Evolutionary conservation across 2,329 filamentous ascomycete species (phyloP), one percentile per base, ranked within the genome.

Genomic region (Lecanicillium sp.): DNA sequence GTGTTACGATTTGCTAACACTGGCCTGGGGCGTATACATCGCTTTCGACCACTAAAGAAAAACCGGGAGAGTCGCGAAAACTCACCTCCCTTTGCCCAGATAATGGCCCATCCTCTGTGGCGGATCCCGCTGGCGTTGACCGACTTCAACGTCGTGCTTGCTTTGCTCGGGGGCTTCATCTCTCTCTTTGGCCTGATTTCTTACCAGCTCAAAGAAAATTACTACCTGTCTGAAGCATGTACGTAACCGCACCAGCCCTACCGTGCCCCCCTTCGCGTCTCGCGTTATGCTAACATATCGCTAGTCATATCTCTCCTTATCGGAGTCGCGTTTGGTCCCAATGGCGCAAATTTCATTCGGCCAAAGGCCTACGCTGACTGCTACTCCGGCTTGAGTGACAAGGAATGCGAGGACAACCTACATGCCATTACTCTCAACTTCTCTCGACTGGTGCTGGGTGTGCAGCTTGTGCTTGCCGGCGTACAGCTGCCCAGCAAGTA

Each of bases 201-300:
- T 1, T 94, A 88, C 55, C 72, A 95, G 14, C 72, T 86, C 55
- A 95, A 96, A 56, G 89, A 95, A 64, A 83, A 79, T 42, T 90
- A 86, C 56, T 95, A 95, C 57, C 72, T 96, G 1, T 94, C 87
- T 1, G 89, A 96, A 72, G 86, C 89, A 38, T 68, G 87, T 90
- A 68, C 58, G 84, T 77, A 17, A 27, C 15, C 15, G 22, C 33
- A 14, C 9, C 1, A n/a, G n/a, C n/a, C n/a, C n/a, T n/a, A n/a
- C n/a, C n/a, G n/a, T n/a, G n/a, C n/a, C n/a, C n/a, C n/a, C n/a
- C n/a, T n/a, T n/a, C n/a, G n/a, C n/a, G n/a, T n/a, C n/a, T n/a
- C n/a, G n/a, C n/a, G n/a, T n/a, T n/a, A n/a, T n/a, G n/a, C n/a
- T n/a, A n/a, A n/a, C n/a, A n/a, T n/a, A n/a, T n/a, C n/a, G n/a